Evolutionary conservation across 75 land plant species (phyloP).

Genomic region (Sequoiadendron giganteum): DNA sequence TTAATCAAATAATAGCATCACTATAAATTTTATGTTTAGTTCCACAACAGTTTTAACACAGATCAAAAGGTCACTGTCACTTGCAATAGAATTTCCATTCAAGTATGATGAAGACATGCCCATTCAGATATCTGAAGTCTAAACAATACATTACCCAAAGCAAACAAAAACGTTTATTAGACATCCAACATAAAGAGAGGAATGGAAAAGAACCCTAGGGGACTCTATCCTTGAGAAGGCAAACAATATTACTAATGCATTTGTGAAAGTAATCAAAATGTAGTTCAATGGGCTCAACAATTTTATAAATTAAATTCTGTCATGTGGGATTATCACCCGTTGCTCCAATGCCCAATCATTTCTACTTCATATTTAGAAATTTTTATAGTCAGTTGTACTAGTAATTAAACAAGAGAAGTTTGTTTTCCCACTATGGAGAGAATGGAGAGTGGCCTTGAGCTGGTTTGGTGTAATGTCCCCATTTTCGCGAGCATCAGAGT

Average conservation of each 20-base stretch:
- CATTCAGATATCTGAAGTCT: too few species aligned
- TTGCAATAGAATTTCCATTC: not conserved
- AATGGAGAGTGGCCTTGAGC: too few species aligned
- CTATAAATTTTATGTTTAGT: not conserved
- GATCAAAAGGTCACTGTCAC: not conserved
- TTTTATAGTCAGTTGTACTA: not conserved
- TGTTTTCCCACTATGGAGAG: too few species aligned
- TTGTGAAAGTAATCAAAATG: not conserved
- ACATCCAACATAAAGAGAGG: not conserved
- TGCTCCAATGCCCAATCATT: not conserved
- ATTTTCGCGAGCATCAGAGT: too few species aligned
- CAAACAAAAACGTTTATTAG: not conserved
- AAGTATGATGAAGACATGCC: not conserved
- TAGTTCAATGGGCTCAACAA: not conserved
- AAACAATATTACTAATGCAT: not conserved
- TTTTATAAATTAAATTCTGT: not conserved
- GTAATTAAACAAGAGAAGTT: not conserved
- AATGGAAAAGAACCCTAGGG: not conserved
- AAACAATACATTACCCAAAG: not conserved
- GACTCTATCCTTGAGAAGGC: not conserved
- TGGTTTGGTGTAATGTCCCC: too few species aligned
- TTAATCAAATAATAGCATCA: not conserved
- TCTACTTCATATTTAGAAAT: not conserved
- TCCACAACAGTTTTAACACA: not conserved
- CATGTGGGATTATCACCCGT: not conserved